A percentile compares a stretch with the other conserved stretches of the same genome.
phyloP scores from a whole-genome alignment of 2,329 filamentous ascomycete species.

The Davidsoniella australis region DNA sequence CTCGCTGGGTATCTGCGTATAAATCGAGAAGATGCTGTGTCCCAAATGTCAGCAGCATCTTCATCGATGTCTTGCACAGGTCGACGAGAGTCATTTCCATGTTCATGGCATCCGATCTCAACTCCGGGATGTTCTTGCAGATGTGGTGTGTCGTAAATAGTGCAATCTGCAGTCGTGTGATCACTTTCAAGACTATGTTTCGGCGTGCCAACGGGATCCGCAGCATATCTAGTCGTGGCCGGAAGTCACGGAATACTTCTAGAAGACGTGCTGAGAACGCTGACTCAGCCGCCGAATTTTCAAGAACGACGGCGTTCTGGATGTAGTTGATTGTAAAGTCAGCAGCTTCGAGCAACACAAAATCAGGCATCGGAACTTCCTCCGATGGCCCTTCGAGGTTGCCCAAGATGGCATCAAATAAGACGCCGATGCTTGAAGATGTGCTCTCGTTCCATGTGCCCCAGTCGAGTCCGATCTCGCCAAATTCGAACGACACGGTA shows the following conservation, averaged over 20 bases:
- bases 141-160: conserved; percentile 18
- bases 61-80: conserved; percentile 23
- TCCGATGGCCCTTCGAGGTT: conserved; percentile 18
- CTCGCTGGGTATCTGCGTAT: conserved; percentile 31
- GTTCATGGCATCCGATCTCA: conserved; percentile 23
- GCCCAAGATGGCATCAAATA: conserved; percentile 42
- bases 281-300: conserved; percentile 19
- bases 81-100: conserved; percentile 32
- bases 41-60: conserved; percentile 26
- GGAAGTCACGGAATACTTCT: conserved; percentile 27
- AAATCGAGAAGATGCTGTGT: conserved; percentile 26
- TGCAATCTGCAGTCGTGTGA: conserved; percentile 23
- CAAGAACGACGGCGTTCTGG: conserved; percentile 25
- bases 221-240: conserved; percentile 17
- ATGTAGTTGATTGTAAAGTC: conserved; percentile 33
- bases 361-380: conserved; percentile 13
- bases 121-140: conserved; percentile 21
- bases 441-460: conserved; percentile 36
- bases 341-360: conserved; percentile 19
- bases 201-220: conserved; percentile 14
- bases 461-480: conserved; percentile 35
- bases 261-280: conserved; percentile 27
- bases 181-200: conserved; percentile 21
- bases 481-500: conserved; percentile 28
- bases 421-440: conserved; percentile 43